These are phyloP conservation scores for Trichoderma sp. DNA, from an alignment of 2,329 filamentous ascomycete species.

Conservation along the genomic window DNA sequence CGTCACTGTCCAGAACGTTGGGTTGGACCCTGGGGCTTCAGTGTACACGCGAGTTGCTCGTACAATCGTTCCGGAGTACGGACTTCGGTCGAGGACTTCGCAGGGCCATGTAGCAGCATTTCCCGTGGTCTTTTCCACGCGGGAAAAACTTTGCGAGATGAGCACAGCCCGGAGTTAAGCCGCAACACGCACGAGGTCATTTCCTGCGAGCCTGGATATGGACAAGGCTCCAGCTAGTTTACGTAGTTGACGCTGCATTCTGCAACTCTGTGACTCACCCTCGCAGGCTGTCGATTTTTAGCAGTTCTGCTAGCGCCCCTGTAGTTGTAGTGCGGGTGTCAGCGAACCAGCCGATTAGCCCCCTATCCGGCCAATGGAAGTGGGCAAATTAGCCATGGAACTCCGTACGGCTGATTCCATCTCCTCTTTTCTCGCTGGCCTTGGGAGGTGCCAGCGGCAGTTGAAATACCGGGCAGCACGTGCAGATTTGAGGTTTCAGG, in stretches of 20 bases:
- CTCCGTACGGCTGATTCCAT: neutral
- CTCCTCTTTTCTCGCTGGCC: neutral
- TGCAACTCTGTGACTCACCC: slow-evolving; percentile 16
- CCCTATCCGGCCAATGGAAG: neutral
- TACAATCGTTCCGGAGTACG: neutral
- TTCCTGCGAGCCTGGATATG: neutral
- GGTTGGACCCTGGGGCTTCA: neutral
- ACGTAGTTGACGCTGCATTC: slow-evolving; percentile 9
- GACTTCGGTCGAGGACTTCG: neutral
- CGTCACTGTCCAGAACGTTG: neutral
- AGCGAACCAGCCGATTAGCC: neutral
- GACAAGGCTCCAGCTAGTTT: slow-evolving; percentile 13
- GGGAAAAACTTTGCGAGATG: neutral
- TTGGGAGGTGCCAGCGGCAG: neutral
- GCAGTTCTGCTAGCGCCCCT: neutral
- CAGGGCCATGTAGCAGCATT: neutral
- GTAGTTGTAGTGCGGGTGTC: neutral
- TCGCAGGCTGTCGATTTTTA: neutral
- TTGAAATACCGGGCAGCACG: neutral
- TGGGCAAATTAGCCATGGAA: neutral
- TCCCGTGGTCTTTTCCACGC: neutral
- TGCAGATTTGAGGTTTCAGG: neutral
- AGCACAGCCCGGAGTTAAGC: slow-evolving; percentile 8
- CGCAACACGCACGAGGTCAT: neutral
- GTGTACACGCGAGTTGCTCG: neutral